A percentile compares a stretch with the other conserved stretches of the same genome.
Evolutionary conservation across 2,329 filamentous ascomycete species (phyloP).

Genomic region (Cercospora berteroae): DNA sequence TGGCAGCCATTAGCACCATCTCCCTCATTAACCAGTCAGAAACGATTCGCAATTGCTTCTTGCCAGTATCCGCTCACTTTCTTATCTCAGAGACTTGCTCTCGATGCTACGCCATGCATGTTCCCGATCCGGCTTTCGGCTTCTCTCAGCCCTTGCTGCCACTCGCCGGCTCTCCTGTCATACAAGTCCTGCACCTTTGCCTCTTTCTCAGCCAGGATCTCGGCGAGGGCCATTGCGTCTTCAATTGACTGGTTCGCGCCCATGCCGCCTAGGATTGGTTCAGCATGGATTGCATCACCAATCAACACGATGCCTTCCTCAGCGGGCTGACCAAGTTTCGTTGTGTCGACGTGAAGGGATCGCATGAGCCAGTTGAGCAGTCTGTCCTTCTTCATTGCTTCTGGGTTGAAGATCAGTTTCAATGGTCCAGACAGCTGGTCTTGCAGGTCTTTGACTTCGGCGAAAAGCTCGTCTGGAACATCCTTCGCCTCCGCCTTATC

Average conservation of each 20-base stretch:
- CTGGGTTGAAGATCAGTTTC: constrained; percentile 35
- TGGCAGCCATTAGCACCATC: constrained; percentile 10
- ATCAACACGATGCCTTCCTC: constrained; percentile 36
- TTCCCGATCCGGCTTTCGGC: constrained; percentile 29
- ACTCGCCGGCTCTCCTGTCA: constrained; percentile 21
- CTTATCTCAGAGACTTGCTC: constrained; percentile 13
- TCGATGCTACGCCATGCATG: constrained; percentile 26
- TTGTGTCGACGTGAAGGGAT: constrained; percentile 25
- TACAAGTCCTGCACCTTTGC: constrained; percentile 22
- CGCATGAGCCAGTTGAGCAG: constrained; percentile 47
- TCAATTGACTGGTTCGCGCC: constrained; percentile 43
- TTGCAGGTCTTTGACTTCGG: constrained; percentile 34
- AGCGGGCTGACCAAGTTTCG: constrained; percentile 30
- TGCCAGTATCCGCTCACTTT: constrained; percentile 7
- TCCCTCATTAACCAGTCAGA: constrained; percentile 2
- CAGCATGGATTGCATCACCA: constrained; percentile 43
- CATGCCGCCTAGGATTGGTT: constrained; percentile 43
- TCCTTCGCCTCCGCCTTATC: constrained; percentile 34
- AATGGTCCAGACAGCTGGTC: constrained; percentile 35
- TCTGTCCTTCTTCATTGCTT: constrained; percentile 37
- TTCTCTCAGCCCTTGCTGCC: constrained; percentile 26
- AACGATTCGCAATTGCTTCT: not conserved
- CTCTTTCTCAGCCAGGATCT: constrained; percentile 29
- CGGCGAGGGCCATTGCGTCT: constrained; percentile 40
- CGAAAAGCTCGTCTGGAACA: constrained; percentile 39